Base-by-base conservation (phyloP, 352 stramenopile species). In the Phytophthora cryptogea region DNA sequence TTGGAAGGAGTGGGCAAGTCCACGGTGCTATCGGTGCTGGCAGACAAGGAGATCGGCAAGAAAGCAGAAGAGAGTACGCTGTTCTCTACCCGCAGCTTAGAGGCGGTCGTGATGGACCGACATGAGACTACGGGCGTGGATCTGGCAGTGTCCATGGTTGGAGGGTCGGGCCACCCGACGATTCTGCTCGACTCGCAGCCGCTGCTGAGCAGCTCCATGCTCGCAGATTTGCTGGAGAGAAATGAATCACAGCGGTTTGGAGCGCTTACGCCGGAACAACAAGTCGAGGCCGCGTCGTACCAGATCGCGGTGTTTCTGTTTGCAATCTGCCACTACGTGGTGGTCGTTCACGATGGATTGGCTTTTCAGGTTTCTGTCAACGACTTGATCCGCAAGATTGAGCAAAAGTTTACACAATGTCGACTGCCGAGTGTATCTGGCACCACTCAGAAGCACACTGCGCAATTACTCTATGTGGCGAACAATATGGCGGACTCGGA, bases 241-340 rank as follows among this genome's bases (percentile, higher is more conserved):
- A 78, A 80, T 17, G 83, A 90, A 7, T 66, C 80, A 3, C 68
- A 71, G 11, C 60, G 77, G 9, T 90, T 79, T 53, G 76, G 74
- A 5, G 72, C 76, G 3, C 55, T 90, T 0, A 70, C 80, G 2
- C 69, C 74, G 5, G 84, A 93, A 36, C 84, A 92, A 41, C 80
- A 91, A 35, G 53, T 84, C 30, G 82, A 94, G 43, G 59, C 74
- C 7, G 63, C 70, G 42, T 89, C 85, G 11, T 66, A 79, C 39
- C 82, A 92, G 58, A 66, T 89, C 16, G 79, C 83, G 7, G 70
- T 84, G 8, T 84, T 91, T 46, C 49, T 94, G 40, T 70, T 80
- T 26, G 83, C 85, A 0, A 76, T 92, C 14, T 94, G 85, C 54
- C 85, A 94, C 65, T 89, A 92, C 37, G 76, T 94, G 11, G 49